Evolutionary conservation across 306 rosid species (phyloP).

Genomic region (Cyclanthera cordifolia): DNA sequence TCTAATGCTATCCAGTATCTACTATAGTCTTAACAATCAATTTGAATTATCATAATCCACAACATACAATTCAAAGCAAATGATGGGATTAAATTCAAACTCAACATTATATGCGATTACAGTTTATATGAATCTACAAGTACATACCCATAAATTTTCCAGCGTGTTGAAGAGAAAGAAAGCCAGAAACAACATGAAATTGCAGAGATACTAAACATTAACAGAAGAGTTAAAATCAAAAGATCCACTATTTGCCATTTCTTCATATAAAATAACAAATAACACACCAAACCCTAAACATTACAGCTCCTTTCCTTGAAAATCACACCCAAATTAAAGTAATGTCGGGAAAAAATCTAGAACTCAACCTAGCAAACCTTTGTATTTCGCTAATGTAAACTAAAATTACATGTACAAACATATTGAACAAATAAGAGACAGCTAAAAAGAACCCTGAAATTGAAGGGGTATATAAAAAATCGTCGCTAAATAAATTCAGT

Average conservation of each 20-base stretch:
- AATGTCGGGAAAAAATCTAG: not conserved
- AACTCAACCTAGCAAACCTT: not conserved
- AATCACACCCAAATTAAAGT: constrained; percentile 5
- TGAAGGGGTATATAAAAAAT: not conserved
- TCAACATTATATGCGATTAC: not conserved
- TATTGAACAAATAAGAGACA: not conserved
- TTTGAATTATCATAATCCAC: not conserved
- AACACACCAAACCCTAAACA: not conserved
- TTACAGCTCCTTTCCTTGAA: not conserved
- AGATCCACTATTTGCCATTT: not conserved
- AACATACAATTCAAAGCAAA: not conserved
- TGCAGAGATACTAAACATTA: not conserved
- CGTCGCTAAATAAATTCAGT: not conserved
- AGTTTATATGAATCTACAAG: not conserved
- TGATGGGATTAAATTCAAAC: not conserved
- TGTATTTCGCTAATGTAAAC: not conserved
- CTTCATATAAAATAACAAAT: not conserved
- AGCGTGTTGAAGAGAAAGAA: not conserved
- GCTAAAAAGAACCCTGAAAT: not conserved
- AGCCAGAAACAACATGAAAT: not conserved
- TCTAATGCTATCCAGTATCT: not conserved
- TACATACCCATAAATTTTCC: not conserved
- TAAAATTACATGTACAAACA: not conserved
- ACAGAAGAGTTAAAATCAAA: not conserved
- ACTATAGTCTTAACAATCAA: not conserved